Conservation (phyloP, 2,329 filamentous ascomycete genomes). For the Colletotrichum tanaceti region DNA sequence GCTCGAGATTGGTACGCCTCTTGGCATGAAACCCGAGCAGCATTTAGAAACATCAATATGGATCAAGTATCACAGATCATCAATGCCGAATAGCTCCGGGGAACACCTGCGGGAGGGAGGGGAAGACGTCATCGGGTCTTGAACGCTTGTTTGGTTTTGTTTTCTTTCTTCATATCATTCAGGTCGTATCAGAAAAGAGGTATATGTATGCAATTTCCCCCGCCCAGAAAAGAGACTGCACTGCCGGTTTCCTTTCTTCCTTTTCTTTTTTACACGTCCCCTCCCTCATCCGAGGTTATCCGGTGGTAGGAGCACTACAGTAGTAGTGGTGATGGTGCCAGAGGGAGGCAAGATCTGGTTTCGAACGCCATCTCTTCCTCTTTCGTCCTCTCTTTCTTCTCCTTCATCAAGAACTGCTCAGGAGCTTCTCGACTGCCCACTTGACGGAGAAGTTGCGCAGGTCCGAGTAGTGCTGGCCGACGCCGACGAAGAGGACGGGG, state of each 20-base stretch:
- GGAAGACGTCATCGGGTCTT: not conserved
- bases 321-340: too few relatives aligned
- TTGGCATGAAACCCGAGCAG: not conserved
- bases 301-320: too few relatives aligned
- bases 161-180: not conserved
- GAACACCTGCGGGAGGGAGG: not conserved
- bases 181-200: not conserved
- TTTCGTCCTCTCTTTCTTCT: too few relatives aligned
- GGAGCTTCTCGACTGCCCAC: slow-evolving; percentile 75
- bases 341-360: too few relatives aligned
- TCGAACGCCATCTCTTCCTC: too few relatives aligned
- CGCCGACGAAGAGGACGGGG: slow-evolving; percentile 90
- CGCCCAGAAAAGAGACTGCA: not conserved
- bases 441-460: slow-evolving; percentile 76
- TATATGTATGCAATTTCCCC: not conserved
- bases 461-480: slow-evolving; percentile 77
- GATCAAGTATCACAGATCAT: not conserved
- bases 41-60: not conserved
- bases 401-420: slow-evolving; percentile 59
- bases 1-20: not conserved
- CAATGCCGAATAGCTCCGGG: not conserved
- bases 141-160: too few relatives aligned
- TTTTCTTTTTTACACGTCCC: not conserved
- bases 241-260: not conserved
- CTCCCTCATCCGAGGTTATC: too few relatives aligned